Conservation (phyloP, 140 eudicot genomes). For the Artemisia princeps region DNA sequence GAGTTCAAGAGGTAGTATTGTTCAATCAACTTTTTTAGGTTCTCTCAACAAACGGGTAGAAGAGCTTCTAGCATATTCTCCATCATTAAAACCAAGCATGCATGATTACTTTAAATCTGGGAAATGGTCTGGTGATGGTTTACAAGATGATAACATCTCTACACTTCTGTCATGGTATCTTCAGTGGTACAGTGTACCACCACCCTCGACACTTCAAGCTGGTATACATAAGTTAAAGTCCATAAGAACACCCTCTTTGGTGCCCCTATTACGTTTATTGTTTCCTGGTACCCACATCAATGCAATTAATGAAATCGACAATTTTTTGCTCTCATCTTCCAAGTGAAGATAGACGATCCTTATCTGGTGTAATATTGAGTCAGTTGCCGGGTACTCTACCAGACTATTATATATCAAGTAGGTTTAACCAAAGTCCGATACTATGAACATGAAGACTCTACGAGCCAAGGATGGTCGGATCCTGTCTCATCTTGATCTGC, state of each 20-base stretch:
- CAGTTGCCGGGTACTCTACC: background rate
- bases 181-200: slow-evolving; percentile 71
- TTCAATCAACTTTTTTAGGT: slow-evolving; percentile 76
- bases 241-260: slow-evolving; percentile 26
- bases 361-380: background rate
- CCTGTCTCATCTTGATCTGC: no score
- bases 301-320: slow-evolving; percentile 53
- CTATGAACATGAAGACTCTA: background rate
- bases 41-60: slow-evolving; percentile 66
- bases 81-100: slow-evolving; percentile 25
- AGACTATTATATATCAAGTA: background rate
- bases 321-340: slow-evolving; percentile 24
- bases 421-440: background rate
- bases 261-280: slow-evolving; percentile 51
- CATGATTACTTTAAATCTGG: slow-evolving; percentile 44
- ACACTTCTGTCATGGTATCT: slow-evolving; percentile 70
- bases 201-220: slow-evolving; percentile 39
- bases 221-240: slow-evolving; percentile 40
- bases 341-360: background rate
- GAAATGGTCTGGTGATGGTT: slow-evolving; percentile 41
- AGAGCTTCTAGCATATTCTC: slow-evolving; percentile 48
- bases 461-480: background rate
- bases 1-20: slow-evolving; percentile 55
- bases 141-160: slow-evolving; percentile 26
- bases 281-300: slow-evolving; percentile 58